A percentile compares a stretch with the other conserved stretches of the same genome.
Conservation (phyloP, 2,329 filamentous ascomycete species). For the Pseudocercospora musae region DNA sequence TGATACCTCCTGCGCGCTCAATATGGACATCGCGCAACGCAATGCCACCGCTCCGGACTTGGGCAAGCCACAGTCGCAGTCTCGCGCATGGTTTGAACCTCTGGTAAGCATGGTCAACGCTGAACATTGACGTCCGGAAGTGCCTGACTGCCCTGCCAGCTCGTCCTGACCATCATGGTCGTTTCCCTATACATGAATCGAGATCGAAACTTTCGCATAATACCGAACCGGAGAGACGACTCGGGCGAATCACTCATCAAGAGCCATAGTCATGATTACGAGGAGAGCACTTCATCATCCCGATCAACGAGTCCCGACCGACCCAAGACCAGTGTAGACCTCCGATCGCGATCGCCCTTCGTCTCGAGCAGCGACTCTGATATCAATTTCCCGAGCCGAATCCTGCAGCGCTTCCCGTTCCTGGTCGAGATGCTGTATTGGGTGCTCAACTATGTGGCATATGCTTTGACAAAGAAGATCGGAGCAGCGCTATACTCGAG, state of each 20-base stretch:
- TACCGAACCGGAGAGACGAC: conserved; percentile 18
- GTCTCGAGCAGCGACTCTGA: conserved; percentile 49
- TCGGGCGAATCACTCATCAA: conserved; percentile 22
- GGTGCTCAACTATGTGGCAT: conserved; percentile 63
- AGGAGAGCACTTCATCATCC: conserved; percentile 19
- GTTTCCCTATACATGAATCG: conserved; percentile 43
- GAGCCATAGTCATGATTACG: conserved; percentile 15
- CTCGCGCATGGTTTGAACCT: conserved; percentile 28
- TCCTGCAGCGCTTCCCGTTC: conserved; percentile 66
- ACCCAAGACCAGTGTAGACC: conserved; percentile 49
- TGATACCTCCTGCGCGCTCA: not conserved
- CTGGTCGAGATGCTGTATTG: conserved; percentile 73
- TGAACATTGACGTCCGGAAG: not conserved
- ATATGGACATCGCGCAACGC: not conserved
- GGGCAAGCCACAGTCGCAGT: conserved; percentile 27
- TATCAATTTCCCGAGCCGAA: conserved; percentile 55
- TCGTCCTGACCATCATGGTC: conserved; percentile 43
- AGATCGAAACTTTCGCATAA: conserved; percentile 36
- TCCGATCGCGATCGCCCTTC: conserved; percentile 49
- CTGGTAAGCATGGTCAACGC: conserved; percentile 20
- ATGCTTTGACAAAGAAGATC: conserved; percentile 51
- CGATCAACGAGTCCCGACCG: conserved; percentile 35
- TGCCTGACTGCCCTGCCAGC: conserved; percentile 29
- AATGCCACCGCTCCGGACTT: conserved; percentile 18
- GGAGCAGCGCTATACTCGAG: conserved; percentile 27